Percentiles rank a stretch among this genome's conserved stretches.
These are phyloP conservation scores for Phanerochaete sordida DNA, from an alignment of 768 basidiomycete genomes.

Conservation along the genomic window DNA sequence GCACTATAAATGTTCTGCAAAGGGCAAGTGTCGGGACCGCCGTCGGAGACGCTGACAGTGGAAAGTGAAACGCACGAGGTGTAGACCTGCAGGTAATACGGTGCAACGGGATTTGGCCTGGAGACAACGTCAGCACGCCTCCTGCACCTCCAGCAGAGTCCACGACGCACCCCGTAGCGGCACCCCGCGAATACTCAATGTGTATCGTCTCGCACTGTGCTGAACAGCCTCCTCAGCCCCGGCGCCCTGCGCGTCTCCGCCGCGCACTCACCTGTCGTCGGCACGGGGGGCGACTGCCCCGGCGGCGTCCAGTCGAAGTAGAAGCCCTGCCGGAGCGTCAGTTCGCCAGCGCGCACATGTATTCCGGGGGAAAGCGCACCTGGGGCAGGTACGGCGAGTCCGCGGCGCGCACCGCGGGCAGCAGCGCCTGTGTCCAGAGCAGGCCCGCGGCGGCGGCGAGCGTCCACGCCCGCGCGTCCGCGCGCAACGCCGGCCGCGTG, in stretches of 20 bases:
- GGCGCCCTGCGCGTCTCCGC: not conserved
- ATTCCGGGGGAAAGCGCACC: not conserved
- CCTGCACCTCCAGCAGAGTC: not conserved
- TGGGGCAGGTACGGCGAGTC: slow-evolving; percentile 11
- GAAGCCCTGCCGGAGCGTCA: slow-evolving; percentile 20
- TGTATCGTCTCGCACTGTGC: slow-evolving; percentile 32
- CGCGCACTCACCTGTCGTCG: slow-evolving; percentile 25
- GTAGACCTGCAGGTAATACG: slow-evolving; percentile 59
- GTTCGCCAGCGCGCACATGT: not conserved
- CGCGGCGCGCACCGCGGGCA: slow-evolving; percentile 3
- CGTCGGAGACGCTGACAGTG: not conserved
- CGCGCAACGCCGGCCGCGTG: not conserved
- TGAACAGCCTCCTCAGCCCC: slow-evolving; percentile 9
- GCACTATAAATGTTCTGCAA: slow-evolving; percentile 44
- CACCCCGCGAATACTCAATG: slow-evolving; percentile 26
- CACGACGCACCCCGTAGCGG: slow-evolving; percentile 24
- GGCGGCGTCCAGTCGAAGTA: slow-evolving; percentile 28
- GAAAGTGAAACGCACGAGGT: slow-evolving; percentile 44
- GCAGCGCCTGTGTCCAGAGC: slow-evolving; percentile 3
- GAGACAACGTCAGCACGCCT: not conserved
- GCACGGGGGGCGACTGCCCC: slow-evolving; percentile 28
- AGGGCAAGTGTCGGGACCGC: not conserved
- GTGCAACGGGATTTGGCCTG: slow-evolving; percentile 53
- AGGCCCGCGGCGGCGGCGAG: not conserved
- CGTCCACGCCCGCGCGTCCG: not conserved